Evolutionary conservation across 805 yeast species (phyloP).

Genomic region (Schwanniomyces polymorphus): DNA sequence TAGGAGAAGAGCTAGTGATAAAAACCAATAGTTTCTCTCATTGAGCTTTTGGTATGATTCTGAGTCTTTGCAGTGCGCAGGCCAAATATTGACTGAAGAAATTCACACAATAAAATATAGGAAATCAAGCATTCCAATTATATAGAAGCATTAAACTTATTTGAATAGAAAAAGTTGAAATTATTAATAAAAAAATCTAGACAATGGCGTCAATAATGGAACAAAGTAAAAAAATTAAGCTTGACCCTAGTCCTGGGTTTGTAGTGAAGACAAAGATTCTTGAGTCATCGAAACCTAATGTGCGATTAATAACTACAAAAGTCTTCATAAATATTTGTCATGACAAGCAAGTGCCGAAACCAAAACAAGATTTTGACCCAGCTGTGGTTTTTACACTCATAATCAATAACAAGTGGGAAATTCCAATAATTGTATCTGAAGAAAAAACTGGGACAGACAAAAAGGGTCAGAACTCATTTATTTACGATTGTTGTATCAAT

Average conservation of each 20-base stretch:
- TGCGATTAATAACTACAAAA: conserved; percentile 47
- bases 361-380: conserved; percentile 54
- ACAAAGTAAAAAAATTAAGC: conserved; percentile 15
- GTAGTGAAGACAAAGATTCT: conserved; percentile 66
- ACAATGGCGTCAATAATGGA: conserved; percentile 5
- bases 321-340: conserved; percentile 79
- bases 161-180: neutral
- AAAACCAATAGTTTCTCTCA: neutral
- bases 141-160: no score
- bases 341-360: conserved; percentile 63
- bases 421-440: conserved; percentile 73
- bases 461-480: conserved; percentile 61
- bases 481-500: conserved; percentile 80
- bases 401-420: conserved; percentile 76
- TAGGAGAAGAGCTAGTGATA: neutral
- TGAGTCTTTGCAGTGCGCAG: neutral
- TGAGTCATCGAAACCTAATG: conserved; percentile 25
- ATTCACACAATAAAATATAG: no score
- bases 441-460: conserved; percentile 64
- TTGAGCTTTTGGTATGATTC: neutral
- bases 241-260: conserved; percentile 64
- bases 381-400: conserved; percentile 60
- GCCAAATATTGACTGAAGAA: neutral
- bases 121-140: no score
- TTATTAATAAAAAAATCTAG: neutral